Evolutionary conservation across 352 stramenopile genomes (phyloP), one percentile per base, ranked within the genome.

Genomic region (Lagenidium giganteum): DNA sequence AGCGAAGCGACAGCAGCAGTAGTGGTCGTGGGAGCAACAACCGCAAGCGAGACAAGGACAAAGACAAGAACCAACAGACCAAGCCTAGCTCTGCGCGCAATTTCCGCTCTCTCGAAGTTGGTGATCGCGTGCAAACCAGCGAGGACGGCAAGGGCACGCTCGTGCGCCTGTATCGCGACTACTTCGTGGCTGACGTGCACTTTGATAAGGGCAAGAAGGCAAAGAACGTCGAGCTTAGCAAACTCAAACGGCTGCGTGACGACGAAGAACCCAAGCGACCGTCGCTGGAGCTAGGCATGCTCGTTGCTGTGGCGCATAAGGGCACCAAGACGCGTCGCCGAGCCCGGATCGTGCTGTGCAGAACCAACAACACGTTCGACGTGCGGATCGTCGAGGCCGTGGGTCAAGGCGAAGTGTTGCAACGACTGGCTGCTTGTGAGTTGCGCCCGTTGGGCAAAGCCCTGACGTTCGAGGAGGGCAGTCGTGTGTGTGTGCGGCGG

Each of bases 101-200:
- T 26, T 46, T 51, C 36, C 47, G 38, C 16, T 52, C 69, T 1
- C 72, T 83, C 49, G 50, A 67, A 14, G 53, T 81, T 12, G 79
- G 75, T 11, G 67, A 83, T 32, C 75, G 79, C 21, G 62, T 88
- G 1, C 43, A 49, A 3, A 69, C 59, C 16, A 49, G 55, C 20
- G 25, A 48, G 7, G 49, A 67, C 18, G 63, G 72, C 3, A 33
- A 50, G 9, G 79, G 73, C 21, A 84, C 76, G 14, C 44, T 91
- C 45, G 56, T 86, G 24, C 73, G 75, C 5, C 21, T 87, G 6
- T 83, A 87, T 32, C 51, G 54, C 11, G 67, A 79, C 47, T 91
- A 81, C 23, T 82, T 83, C 40, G 75, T 88, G 5, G 73, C 64
- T 0, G 74, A 87, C 22, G 61, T 88, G 1, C 72, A 81, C 36